These are phyloP conservation scores for Pseudozyma pruni DNA, from an alignment of 1,284 basidiomycete genomes.

Conservation along the genomic window DNA sequence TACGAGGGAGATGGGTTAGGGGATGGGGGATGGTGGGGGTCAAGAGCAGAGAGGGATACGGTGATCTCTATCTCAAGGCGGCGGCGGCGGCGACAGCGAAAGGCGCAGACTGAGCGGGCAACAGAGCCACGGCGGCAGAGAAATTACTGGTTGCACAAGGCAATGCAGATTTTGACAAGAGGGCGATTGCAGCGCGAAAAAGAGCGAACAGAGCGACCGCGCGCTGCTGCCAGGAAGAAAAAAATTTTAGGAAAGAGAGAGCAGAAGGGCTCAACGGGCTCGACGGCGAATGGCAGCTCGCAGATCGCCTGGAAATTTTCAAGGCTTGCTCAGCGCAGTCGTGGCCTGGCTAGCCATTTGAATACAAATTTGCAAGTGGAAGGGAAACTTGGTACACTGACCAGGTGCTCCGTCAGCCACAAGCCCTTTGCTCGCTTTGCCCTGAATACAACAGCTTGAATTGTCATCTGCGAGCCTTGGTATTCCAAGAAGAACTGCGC, in stretches of 20 bases:
- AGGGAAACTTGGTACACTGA: not conserved
- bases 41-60: conserved; percentile 15
- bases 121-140: not conserved
- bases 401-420: not conserved
- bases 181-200: not conserved
- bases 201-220: not conserved
- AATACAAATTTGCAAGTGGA: conserved; percentile 2
- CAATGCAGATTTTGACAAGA: conserved; percentile 15
- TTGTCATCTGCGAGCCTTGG: conserved; percentile 2
- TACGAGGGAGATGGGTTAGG: conserved; percentile 43
- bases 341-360: not conserved
- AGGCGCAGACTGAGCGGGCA: conserved; percentile 4
- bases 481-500: conserved; percentile 31
- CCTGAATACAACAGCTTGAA: conserved; percentile 8
- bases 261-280: too few species aligned
- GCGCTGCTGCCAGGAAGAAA: not conserved
- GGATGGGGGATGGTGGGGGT: conserved; percentile 22
- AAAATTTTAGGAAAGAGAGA: conserved; percentile 5
- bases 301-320: conserved; percentile 2
- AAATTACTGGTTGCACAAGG: conserved; percentile 18
- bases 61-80: conserved; percentile 12
- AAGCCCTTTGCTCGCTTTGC: too few species aligned
- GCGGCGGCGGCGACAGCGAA: conserved; percentile 10
- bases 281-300: conserved; percentile 11
- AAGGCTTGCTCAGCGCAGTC: conserved; percentile 12